A percentile compares a stretch with the other conserved stretches of the same genome.
phyloP scores from a whole-genome alignment of 1,139 yeast genomes.

The Taphrina communis region DNA sequence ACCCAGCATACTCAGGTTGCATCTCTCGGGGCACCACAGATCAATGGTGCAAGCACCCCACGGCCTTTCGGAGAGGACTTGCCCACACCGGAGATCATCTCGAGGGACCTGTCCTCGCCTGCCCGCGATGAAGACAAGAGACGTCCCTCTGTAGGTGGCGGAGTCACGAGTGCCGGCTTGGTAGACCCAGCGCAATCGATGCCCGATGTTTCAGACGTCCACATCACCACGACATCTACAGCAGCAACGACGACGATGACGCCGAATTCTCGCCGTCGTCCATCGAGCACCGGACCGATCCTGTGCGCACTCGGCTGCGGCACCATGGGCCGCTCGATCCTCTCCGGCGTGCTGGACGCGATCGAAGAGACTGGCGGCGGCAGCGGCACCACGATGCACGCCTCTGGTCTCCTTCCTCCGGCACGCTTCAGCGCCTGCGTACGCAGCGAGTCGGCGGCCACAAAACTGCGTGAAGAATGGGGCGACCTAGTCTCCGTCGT shows the following conservation, averaged over 20 bases:
- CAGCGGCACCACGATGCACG: conserved; percentile 46
- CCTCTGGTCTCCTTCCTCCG: conserved; percentile 61
- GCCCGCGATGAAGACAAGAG: not conserved
- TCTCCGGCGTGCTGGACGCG: conserved; percentile 72
- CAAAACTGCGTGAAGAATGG: conserved; percentile 57
- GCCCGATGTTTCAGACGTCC: not conserved
- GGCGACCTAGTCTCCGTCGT: conserved; percentile 62
- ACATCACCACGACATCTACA: not conserved
- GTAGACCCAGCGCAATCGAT: conserved; percentile 9
- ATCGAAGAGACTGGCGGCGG: conserved; percentile 49
- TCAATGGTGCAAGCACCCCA: conserved; percentile 33
- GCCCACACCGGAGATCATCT: conserved; percentile 37
- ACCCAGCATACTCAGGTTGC: not conserved
- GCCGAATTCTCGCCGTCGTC: conserved; percentile 10
- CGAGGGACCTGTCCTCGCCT: conserved; percentile 18
- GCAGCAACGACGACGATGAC: no score
- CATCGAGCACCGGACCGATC: conserved; percentile 52
- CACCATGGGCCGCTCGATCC: conserved; percentile 95
- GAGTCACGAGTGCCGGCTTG: conserved; percentile 27
- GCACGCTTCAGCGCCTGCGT: conserved; percentile 76
- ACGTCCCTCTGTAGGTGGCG: conserved; percentile 12
- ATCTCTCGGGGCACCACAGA: conserved; percentile 34
- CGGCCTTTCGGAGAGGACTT: conserved; percentile 34
- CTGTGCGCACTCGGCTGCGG: conserved; percentile 90
- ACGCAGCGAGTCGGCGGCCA: conserved; percentile 60